Conservation (phyloP, 345 rosid genomes). For the Hibiscus tridactylites region DNA sequence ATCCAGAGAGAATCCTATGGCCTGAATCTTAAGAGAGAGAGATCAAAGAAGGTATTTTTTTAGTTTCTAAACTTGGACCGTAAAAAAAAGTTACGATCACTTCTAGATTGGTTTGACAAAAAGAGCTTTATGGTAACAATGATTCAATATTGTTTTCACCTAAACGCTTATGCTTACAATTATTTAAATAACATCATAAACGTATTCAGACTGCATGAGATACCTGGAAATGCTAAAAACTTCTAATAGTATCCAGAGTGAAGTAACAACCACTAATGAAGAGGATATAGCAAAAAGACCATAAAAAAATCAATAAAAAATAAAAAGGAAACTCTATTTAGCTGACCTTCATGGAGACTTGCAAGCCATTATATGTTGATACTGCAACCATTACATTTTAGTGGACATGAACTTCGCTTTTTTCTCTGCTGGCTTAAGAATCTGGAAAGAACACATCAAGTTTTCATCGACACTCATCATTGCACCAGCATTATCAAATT, state of each 20-base stretch:
- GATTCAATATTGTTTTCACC: neutral
- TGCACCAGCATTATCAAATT: slow-evolving; percentile 99
- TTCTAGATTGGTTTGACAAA: neutral
- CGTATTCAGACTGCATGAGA: neutral
- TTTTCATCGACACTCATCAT: slow-evolving; percentile 88
- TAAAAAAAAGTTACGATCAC: neutral
- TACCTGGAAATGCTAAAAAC: neutral
- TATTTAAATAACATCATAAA: neutral
- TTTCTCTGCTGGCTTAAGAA: slow-evolving; percentile 88
- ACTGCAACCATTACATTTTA: slow-evolving; percentile 43
- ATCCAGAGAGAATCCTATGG: neutral
- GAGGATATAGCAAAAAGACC: too few relatives aligned
- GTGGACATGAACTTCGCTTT: slow-evolving; percentile 53
- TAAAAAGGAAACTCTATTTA: neutral
- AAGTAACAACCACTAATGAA: neutral
- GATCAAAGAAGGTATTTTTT: neutral
- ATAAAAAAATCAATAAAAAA: too few relatives aligned
- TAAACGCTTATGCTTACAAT: neutral
- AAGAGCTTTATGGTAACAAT: neutral
- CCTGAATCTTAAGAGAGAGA: neutral
- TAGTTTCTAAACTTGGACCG: neutral
- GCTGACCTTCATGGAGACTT: slow-evolving; percentile 25
- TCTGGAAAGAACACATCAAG: slow-evolving; percentile 92
- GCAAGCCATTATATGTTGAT: neutral
- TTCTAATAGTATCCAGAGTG: neutral